A percentile compares a stretch with the other conserved stretches of the same genome.
Conservation (phyloP, 768 basidiomycete genomes). For the Boletellus sp. region DNA sequence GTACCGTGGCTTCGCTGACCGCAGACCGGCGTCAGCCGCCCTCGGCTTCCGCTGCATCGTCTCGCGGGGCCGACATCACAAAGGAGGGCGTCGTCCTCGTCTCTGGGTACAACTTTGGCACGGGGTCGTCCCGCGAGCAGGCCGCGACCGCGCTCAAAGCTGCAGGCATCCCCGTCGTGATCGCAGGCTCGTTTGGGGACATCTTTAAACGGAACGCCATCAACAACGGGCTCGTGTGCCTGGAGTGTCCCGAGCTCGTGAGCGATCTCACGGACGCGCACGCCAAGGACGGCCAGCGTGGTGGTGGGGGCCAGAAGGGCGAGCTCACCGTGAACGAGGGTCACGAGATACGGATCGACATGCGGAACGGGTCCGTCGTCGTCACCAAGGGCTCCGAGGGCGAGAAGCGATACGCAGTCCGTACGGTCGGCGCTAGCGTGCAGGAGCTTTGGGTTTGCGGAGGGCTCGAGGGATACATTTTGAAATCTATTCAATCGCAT, state of each 20-base stretch:
- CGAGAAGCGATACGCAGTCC: constrained; percentile 58
- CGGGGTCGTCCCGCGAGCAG: constrained; percentile 96
- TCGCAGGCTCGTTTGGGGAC: constrained; percentile 98
- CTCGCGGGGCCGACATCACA: constrained; percentile 17
- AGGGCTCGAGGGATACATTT: constrained; percentile 87
- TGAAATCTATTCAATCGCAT: constrained; percentile 58
- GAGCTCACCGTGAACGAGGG: constrained; percentile 81
- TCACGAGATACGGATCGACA: constrained; percentile 60
- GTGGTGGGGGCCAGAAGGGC: constrained; percentile 74
- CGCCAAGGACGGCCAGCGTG: constrained; percentile 69
- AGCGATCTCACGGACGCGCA: constrained; percentile 73
- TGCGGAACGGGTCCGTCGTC: constrained; percentile 65
- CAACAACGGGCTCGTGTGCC: constrained; percentile 95
- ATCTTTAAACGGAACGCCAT: constrained; percentile 99
- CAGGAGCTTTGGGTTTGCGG: constrained; percentile 98
- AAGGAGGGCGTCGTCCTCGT: constrained; percentile 76
- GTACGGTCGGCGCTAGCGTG: constrained; percentile 86
- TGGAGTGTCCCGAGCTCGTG: constrained; percentile 90
- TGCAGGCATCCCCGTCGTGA: constrained; percentile 86
- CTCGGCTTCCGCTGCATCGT: constrained; percentile 16
- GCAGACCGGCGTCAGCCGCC: constrained; percentile 17
- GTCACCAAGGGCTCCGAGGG: constrained; percentile 40
- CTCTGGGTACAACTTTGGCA: constrained; percentile 97
- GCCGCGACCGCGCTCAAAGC: constrained; percentile 96
- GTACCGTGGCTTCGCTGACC: constrained; percentile 55